These are phyloP conservation scores for Magnaporthiopsis incrustans DNA, from an alignment of 2,329 filamentous ascomycete genomes.

Conservation along the genomic window DNA sequence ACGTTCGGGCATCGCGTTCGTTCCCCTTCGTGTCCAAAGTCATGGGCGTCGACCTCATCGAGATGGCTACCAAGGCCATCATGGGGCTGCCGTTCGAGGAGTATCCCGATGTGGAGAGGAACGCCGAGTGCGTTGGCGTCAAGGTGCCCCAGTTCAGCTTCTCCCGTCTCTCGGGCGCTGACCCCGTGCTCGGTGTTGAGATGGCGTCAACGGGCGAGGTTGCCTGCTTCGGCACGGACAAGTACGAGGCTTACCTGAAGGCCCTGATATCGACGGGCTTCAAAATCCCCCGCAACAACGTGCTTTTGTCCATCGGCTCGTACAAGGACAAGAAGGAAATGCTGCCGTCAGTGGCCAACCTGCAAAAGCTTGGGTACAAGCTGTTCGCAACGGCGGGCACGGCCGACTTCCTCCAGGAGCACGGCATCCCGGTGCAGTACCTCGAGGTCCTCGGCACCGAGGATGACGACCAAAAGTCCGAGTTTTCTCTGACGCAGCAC, in stretches of 20 bases:
- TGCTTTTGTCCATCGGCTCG: constrained; percentile 88
- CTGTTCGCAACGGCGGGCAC: constrained; percentile 95
- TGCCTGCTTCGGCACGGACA: constrained; percentile 89
- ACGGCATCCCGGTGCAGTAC: constrained; percentile 87
- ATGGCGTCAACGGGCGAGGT: constrained; percentile 99
- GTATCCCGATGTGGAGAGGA: constrained; percentile 71
- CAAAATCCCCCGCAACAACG: constrained; percentile 90
- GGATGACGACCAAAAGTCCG: constrained; percentile 79
- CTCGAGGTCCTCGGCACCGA: constrained; percentile 75
- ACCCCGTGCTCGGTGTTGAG: constrained; percentile 93
- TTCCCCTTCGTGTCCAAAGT: constrained; percentile 99
- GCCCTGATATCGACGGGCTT: constrained; percentile 93
- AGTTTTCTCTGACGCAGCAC: constrained; percentile 96
- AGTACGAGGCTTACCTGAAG: constrained; percentile 97
- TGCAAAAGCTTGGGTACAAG: constrained; percentile 88
- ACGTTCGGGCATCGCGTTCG: constrained; percentile 89
- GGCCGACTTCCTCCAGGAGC: constrained; percentile 90
- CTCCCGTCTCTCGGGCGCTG: constrained; percentile 89
- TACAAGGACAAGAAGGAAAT: constrained; percentile 99
- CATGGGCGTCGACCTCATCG: constrained; percentile 94
- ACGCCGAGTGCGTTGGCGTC: constrained; percentile 80
- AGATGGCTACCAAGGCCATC: constrained; percentile 98
- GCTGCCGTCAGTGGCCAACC: constrained; percentile 82
- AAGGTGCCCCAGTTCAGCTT: constrained; percentile 99
- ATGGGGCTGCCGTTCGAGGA: constrained; percentile 73